Evolutionary conservation across 768 basidiomycete species (phyloP).

Genomic region (Tylopilus vinaceipallidus): DNA sequence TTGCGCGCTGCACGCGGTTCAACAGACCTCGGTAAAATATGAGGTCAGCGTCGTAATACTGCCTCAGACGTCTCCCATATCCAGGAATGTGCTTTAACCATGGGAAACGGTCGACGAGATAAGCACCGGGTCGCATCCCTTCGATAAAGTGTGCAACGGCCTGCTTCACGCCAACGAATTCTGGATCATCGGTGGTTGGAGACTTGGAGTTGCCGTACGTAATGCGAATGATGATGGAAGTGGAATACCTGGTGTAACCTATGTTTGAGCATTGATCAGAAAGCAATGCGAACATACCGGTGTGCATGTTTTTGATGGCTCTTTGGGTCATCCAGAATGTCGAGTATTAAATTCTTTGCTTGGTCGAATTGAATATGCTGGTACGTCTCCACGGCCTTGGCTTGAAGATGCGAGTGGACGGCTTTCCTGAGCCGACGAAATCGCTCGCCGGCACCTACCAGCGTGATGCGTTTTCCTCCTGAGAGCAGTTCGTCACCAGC

Average conservation of each 20-base stretch:
- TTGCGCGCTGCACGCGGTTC: conserved; percentile 39
- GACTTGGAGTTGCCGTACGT: conserved; percentile 24
- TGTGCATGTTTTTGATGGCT: conserved; percentile 41
- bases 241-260: conserved; percentile 23
- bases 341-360: conserved; percentile 18
- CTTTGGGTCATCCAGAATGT: conserved; percentile 33
- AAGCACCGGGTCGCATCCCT: conserved; percentile 32
- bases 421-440: conserved; percentile 57
- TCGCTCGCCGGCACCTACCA: conserved; percentile 48
- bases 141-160: conserved; percentile 26
- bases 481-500: conserved; percentile 54
- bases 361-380: conserved; percentile 42
- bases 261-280: neutral
- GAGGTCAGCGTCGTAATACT: conserved; percentile 51
- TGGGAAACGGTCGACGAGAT: conserved; percentile 36
- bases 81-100: conserved; percentile 50
- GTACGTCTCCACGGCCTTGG: conserved; percentile 45
- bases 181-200: conserved; percentile 22
- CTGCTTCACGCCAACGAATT: conserved; percentile 18
- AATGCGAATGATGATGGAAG: conserved; percentile 25
- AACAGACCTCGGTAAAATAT: conserved; percentile 50
- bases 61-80: conserved; percentile 51
- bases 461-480: conserved; percentile 50
- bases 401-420: conserved; percentile 52
- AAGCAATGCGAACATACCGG: conserved; percentile 36